Evolutionary conservation across 2,329 filamentous ascomycete species (phyloP).

Genomic region (Xylaria sp.): DNA sequence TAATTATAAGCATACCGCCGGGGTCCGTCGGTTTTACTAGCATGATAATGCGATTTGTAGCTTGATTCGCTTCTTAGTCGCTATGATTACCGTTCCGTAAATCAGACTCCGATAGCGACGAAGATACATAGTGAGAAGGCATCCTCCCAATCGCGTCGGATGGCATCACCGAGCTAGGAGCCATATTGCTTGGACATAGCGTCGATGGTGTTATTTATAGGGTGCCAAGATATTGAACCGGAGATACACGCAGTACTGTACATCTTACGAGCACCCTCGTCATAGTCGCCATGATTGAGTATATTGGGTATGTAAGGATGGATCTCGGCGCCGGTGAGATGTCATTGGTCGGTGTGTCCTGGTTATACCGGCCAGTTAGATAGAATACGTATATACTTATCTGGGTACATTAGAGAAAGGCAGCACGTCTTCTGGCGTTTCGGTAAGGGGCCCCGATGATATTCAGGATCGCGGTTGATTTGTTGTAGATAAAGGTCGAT

Average conservation of each 20-base stretch:
- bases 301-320: background rate
- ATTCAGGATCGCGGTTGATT: too few species aligned
- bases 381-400: background rate
- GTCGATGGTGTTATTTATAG: background rate
- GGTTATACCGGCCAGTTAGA: too few species aligned
- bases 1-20: background rate
- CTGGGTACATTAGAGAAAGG: too few species aligned
- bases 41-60: background rate
- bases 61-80: background rate
- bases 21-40: background rate
- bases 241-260: too few species aligned
- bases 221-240: background rate
- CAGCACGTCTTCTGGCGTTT: background rate
- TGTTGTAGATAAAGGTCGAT: too few species aligned
- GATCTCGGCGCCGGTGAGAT: background rate
- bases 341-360: background rate
- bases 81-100: background rate
- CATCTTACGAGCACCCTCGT: too few species aligned
- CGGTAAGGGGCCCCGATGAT: background rate
- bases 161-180: background rate
- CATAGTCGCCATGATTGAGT: background rate
- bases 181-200: background rate
- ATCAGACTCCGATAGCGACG: background rate
- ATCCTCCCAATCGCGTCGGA: background rate
- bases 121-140: too few species aligned